phyloP scores from a whole-genome alignment of 768 basidiomycete species.

The Tephrocybe sp. region DNA sequence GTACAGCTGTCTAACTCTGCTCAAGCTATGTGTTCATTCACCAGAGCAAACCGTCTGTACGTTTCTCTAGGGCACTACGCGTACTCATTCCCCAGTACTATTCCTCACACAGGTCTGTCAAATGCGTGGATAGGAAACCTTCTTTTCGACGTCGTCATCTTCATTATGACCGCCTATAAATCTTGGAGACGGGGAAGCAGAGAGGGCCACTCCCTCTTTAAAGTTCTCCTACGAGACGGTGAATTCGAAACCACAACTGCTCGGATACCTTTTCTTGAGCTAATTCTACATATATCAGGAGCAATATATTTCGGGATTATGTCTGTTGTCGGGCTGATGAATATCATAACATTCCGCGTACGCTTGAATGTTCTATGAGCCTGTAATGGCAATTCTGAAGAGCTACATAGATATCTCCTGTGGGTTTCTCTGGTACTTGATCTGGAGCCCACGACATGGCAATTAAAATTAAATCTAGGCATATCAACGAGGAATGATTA shows the following conservation, averaged over 20 bases:
- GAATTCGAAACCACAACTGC: constrained; percentile 5
- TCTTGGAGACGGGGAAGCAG: too few relatives aligned
- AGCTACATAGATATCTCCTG: constrained; percentile 8
- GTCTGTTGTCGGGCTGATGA: constrained; percentile 13
- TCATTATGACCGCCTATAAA: too few relatives aligned
- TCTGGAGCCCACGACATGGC: not conserved
- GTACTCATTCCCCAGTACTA: too few relatives aligned
- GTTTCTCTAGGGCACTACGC: too few relatives aligned
- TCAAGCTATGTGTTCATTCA: too few relatives aligned
- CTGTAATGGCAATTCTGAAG: constrained; percentile 1
- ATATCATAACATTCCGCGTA: constrained; percentile 20
- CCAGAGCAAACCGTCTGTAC: too few relatives aligned
- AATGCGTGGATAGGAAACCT: too few relatives aligned
- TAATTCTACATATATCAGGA: not conserved
- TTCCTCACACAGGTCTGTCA: too few relatives aligned
- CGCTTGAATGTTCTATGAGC: not conserved
- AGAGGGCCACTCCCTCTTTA: too few relatives aligned
- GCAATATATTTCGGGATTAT: constrained; percentile 14
- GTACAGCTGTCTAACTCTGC: not conserved
- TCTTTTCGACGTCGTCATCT: too few relatives aligned
- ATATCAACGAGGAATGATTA: constrained; percentile 17
- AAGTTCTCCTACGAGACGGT: too few relatives aligned
- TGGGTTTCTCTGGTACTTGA: not conserved
- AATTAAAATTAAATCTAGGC: constrained; percentile 1
- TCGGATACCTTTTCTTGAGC: not conserved